phyloP scores from a whole-genome alignment of 345 rosid genomes.

The Ricinus communis region DNA sequence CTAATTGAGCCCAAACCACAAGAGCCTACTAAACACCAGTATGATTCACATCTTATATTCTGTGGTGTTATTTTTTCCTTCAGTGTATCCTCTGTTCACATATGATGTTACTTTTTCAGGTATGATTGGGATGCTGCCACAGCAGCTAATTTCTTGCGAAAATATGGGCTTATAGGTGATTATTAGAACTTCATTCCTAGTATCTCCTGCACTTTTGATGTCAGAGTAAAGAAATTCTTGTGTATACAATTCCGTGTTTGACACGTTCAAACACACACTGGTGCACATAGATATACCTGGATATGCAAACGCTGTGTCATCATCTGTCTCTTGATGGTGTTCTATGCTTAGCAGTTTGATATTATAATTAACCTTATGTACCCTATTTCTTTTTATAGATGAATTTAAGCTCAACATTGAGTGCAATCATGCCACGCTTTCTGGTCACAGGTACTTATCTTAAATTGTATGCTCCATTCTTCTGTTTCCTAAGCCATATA shows the following conservation, averaged over 20 bases:
- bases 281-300: background rate
- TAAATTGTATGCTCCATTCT: too few relatives aligned
- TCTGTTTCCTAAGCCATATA: background rate
- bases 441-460: constrained; percentile 68
- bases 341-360: background rate
- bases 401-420: constrained; percentile 89
- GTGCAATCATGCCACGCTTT: constrained; percentile 95
- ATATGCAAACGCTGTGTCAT: too few relatives aligned
- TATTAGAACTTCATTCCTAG: background rate
- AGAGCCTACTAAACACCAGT: constrained; percentile 97
- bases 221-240: background rate
- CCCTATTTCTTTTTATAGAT: constrained; percentile 31
- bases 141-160: constrained; percentile 73
- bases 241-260: too few relatives aligned
- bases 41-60: constrained; percentile 13
- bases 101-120: constrained; percentile 32
- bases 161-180: constrained; percentile 72
- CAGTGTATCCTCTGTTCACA: background rate
- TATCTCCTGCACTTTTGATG: background rate
- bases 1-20: constrained; percentile 98
- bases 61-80: background rate
- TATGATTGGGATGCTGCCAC: constrained; percentile 99
- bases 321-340: background rate
- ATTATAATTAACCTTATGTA: background rate
- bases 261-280: background rate